Base-by-base conservation (phyloP, 2,329 filamentous ascomycete species). In the Paecilomyces sp. region DNA sequence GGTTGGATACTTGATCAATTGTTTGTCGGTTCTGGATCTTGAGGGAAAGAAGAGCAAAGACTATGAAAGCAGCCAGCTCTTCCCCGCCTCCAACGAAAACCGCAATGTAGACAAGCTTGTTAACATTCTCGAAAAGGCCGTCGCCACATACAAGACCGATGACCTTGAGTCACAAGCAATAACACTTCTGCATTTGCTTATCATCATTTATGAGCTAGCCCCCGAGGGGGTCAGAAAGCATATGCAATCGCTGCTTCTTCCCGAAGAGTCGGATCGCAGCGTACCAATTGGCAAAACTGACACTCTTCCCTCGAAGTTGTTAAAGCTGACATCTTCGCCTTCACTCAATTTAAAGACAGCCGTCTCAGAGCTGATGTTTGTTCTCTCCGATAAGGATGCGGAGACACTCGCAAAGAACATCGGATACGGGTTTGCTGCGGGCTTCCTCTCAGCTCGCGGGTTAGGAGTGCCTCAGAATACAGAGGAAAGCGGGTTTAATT, bases 401-500 rank as follows among this genome's bases (percentile, higher is more conserved):
- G 83, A 83, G 15, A 88, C 82, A 31, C 94, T 97, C 68, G 89
- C 97, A 0, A 83, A 90, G 57, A 97, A 97, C 66, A 90, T 99
- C 12, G 94, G 94, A 0, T 99, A 96, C 70, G 94, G 94, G 0
- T 96, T 90, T 69, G 94, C 94, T 0, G 90, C 92, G 0, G 94
- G 94, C 0, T 96, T 94, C 71, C 79, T 99, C 15, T 88, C 92
- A 77, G 88, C 89, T 63, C 89, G 93, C 63, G 90, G 94, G 58
- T 86, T 97, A 12, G 82, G 88, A 0, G 80, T 96, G 24, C 91
- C 92, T 0, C 81, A 86, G 60, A 86, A 82, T 58, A 84, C 86
- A 0, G 76, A 85, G 9, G 83, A 87, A 65, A 61, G 65, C 22
- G 64, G 63, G 3, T 57, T 69, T 12, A 63, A 69, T 54, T 55